Percentiles rank a stretch among this genome's conserved stretches.
Conservation (phyloP, 495 filamentous ascomycete species). For the Penicillium lagena region DNA sequence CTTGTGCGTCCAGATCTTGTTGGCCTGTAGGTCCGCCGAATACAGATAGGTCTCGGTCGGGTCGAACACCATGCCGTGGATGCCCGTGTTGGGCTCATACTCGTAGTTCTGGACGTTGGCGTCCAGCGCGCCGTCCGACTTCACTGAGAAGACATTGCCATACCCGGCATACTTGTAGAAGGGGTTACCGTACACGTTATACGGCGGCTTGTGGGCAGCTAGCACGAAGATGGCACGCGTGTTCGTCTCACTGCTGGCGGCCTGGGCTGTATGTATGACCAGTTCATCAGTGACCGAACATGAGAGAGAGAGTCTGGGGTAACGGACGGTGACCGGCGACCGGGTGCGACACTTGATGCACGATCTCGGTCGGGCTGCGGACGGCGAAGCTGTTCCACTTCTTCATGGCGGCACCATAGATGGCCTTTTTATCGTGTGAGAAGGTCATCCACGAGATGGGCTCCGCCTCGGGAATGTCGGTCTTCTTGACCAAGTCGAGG, state of each 20-base stretch:
- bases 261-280: constrained; percentile 44
- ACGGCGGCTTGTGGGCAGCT: constrained; percentile 67
- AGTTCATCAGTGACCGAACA: background rate
- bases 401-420: constrained; percentile 86
- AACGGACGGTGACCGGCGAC: constrained; percentile 57
- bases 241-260: constrained; percentile 61
- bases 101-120: constrained; percentile 74
- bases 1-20: constrained; percentile 81
- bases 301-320: background rate
- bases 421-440: constrained; percentile 73
- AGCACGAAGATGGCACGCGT: constrained; percentile 83
- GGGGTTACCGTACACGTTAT: constrained; percentile 76
- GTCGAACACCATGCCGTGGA: constrained; percentile 88
- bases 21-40: constrained; percentile 75
- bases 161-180: constrained; percentile 80
- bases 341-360: constrained; percentile 65
- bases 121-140: constrained; percentile 52
- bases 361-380: constrained; percentile 68
- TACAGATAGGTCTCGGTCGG: constrained; percentile 78
- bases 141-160: constrained; percentile 71
- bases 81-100: constrained; percentile 65
- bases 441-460: constrained; percentile 90
- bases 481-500: constrained; percentile 67
- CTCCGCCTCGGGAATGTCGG: constrained; percentile 70
- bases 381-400: constrained; percentile 79